Conservation (phyloP, 2,329 filamentous ascomycete genomes). For the Microsporum audouinii region DNA sequence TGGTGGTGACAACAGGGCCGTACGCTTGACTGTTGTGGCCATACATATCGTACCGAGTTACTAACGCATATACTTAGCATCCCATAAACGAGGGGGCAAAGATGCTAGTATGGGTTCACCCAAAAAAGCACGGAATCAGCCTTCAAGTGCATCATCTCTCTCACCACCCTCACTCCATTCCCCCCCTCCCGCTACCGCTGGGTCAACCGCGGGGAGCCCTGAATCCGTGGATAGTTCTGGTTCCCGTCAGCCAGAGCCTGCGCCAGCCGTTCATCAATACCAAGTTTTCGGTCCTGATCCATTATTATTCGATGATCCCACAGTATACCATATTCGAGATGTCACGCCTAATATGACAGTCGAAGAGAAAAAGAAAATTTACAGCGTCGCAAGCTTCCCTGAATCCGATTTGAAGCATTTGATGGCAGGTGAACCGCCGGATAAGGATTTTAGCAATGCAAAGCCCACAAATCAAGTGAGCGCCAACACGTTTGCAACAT, state of each 20-base stretch:
- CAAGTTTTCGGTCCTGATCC: slow-evolving; percentile 91
- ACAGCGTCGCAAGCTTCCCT: slow-evolving; percentile 76
- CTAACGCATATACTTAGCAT: background rate
- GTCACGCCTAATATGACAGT: slow-evolving; percentile 64
- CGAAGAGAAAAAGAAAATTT: slow-evolving; percentile 78
- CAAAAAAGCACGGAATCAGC: slow-evolving; percentile 29
- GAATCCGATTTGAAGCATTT: slow-evolving; percentile 67
- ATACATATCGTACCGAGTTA: background rate
- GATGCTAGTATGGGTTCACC: slow-evolving; percentile 24
- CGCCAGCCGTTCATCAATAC: slow-evolving; percentile 55
- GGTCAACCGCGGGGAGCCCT: slow-evolving; percentile 50
- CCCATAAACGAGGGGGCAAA: slow-evolving; percentile 13
- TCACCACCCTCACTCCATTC: slow-evolving; percentile 34
- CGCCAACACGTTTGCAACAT: slow-evolving; percentile 83
- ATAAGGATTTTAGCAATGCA: slow-evolving; percentile 88
- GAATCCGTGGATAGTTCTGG: slow-evolving; percentile 49
- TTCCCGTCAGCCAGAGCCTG: slow-evolving; percentile 49
- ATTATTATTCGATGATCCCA: slow-evolving; percentile 79
- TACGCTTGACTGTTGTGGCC: background rate
- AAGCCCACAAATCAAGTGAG: slow-evolving; percentile 92
- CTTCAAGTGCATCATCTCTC: slow-evolving; percentile 29
- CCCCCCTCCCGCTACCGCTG: slow-evolving; percentile 44
- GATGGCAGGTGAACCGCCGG: slow-evolving; percentile 78
- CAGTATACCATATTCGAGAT: slow-evolving; percentile 80
- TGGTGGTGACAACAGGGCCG: background rate